Evolutionary conservation across 164 flowering plant genomes (phyloP).

Genomic region (Nymphaea thermarum): DNA sequence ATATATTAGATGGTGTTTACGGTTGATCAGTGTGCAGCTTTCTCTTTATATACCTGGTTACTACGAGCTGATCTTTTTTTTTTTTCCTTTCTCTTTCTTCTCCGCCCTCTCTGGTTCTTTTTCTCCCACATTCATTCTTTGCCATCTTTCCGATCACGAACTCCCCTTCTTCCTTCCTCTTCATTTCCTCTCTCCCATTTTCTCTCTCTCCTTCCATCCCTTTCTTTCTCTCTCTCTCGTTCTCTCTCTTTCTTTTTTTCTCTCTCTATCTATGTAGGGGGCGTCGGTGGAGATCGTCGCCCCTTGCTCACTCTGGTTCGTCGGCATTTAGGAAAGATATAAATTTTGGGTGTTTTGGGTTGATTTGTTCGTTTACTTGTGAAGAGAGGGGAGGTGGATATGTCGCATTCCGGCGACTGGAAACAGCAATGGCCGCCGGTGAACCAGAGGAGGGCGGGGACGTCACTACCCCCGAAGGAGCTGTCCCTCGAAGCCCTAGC

Average conservation of each 20-base stretch:
- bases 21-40: too few species aligned
- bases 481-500: not conserved
- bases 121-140: too few species aligned
- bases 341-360: not conserved
- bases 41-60: not conserved
- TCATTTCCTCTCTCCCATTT: not conserved
- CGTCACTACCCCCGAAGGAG: not conserved
- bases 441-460: not conserved
- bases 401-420: conserved; percentile 34
- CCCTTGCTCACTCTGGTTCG: not conserved
- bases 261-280: not conserved
- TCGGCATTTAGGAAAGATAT: conserved; percentile 1
- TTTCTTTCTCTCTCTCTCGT: conserved; percentile 58
- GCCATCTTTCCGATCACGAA: too few species aligned
- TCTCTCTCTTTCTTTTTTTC: too few species aligned
- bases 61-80: conserved; percentile 4
- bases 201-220: conserved; percentile 42
- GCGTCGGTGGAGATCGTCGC: conserved; percentile 1
- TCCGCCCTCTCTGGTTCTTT: conserved; percentile 3
- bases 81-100: conserved; percentile 1
- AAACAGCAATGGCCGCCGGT: not conserved
- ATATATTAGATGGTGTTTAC: too few species aligned
- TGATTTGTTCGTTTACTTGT: not conserved
- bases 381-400: conserved; percentile 6
- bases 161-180: not conserved